These are phyloP conservation scores for Aspergillus homomorphus DNA, from an alignment of 495 filamentous ascomycete genomes.

Conservation along the genomic window DNA sequence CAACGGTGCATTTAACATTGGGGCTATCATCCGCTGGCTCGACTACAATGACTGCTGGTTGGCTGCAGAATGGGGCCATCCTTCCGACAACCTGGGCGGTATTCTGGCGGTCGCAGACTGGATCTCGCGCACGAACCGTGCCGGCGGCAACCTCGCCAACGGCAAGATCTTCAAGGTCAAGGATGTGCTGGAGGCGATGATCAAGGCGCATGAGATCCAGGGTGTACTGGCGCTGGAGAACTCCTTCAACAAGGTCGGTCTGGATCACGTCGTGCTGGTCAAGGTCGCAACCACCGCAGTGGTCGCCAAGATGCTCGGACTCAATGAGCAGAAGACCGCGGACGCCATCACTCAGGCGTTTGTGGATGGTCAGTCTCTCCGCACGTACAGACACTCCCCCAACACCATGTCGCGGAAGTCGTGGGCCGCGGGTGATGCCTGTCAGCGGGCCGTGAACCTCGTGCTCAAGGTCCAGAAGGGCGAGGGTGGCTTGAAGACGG, in stretches of 20 bases:
- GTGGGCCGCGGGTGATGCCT: conserved; percentile 97
- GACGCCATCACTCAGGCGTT: conserved; percentile 96
- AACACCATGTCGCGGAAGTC: conserved; percentile 99
- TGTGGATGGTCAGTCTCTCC: conserved; percentile 93
- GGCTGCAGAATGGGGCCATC: conserved; percentile 97
- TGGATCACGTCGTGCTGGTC: conserved; percentile 96
- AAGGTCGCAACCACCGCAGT: conserved; percentile 97
- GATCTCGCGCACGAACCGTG: conserved; percentile 92
- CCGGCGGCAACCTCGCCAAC: conserved; percentile 78
- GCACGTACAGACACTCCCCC: conserved; percentile 93
- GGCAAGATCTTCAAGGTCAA: conserved; percentile 83
- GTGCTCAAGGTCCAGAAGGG: conserved; percentile 90
- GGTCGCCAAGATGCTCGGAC: conserved; percentile 87
- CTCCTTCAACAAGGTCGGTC: conserved; percentile 95
- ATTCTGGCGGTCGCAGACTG: conserved; percentile 96
- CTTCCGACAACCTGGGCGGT: conserved; percentile 93
- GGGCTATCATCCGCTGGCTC: conserved; percentile 96
- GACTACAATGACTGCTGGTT: conserved; percentile 99
- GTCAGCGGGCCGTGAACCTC: conserved; percentile 93
- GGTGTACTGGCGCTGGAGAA: conserved; percentile 95
- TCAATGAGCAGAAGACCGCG: conserved; percentile 84
- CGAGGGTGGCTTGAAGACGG: conserved; percentile 85
- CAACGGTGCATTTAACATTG: conserved; percentile 97
- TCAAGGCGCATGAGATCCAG: conserved; percentile 99
- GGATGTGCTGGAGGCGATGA: conserved; percentile 96